Conservation (phyloP, 2,329 filamentous ascomycete species). For the Trichoderma arundinaceum region DNA sequence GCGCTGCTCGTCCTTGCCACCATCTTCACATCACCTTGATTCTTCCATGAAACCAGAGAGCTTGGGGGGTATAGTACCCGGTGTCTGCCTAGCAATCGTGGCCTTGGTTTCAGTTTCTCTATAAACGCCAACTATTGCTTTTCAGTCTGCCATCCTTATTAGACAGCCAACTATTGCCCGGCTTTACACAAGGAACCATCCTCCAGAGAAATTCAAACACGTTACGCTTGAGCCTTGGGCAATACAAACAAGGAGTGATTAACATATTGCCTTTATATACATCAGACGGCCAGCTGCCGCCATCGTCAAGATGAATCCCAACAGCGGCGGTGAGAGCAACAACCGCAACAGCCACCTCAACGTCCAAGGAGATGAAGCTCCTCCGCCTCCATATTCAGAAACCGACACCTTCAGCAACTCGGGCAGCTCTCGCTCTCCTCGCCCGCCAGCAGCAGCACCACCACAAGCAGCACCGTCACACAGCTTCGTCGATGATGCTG, state of each 20-base stretch:
- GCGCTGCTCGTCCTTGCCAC: not conserved
- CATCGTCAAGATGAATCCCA: slow-evolving; percentile 31
- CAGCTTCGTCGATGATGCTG: slow-evolving; percentile 47
- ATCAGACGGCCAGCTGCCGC: too few relatives aligned
- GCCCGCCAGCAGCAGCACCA: slow-evolving; percentile 32
- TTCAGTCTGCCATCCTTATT: not conserved
- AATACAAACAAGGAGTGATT: too few relatives aligned
- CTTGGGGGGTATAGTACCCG: slow-evolving; percentile 19
- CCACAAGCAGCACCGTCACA: slow-evolving; percentile 36
- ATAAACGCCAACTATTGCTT: not conserved
- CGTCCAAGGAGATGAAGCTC: slow-evolving; percentile 45
- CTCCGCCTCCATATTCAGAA: slow-evolving; percentile 63
- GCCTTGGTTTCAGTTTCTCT: slow-evolving; percentile 2
- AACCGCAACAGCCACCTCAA: slow-evolving; percentile 30
- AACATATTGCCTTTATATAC: not conserved
- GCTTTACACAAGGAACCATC: not conserved
- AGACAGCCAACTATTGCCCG: not conserved
- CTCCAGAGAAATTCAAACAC: not conserved
- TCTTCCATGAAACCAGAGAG: not conserved
- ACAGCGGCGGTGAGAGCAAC: not conserved
- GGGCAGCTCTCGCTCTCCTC: slow-evolving; percentile 39
- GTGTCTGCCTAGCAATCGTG: slow-evolving; percentile 10
- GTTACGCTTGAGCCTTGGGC: too few relatives aligned
- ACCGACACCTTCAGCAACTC: slow-evolving; percentile 60
- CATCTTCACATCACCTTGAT: not conserved